phyloP scores from a whole-genome alignment of 345 rosid genomes.

The Brassica napus region DNA sequence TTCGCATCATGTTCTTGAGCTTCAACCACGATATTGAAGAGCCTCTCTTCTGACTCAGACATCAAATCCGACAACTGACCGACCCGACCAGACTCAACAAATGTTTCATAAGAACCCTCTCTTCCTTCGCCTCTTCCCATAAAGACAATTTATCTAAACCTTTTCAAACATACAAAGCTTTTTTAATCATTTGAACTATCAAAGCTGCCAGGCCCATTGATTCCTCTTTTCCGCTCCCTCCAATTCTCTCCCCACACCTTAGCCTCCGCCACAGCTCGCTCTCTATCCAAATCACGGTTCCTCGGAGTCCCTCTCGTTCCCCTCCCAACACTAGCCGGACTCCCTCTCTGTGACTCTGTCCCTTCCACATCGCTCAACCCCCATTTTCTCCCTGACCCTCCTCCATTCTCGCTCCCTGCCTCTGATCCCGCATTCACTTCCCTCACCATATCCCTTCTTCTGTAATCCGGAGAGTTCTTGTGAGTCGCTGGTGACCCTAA shows the following conservation, averaged over 20 bases:
- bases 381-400: constrained; percentile 87
- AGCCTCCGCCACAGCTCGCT: constrained; percentile 95
- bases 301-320: constrained; percentile 71
- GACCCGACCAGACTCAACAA: constrained; percentile 30
- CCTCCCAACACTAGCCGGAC: constrained; percentile 67
- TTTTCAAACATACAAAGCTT: constrained; percentile 20
- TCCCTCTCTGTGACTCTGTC: constrained; percentile 68
- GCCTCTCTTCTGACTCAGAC: constrained; percentile 35
- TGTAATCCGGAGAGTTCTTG: constrained; percentile 83
- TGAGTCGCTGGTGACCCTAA: constrained; percentile 73
- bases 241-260: constrained; percentile 99
- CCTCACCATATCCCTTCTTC: constrained; percentile 65
- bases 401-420: constrained; percentile 62
- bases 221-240: constrained; percentile 85
- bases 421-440: constrained; percentile 58
- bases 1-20: constrained; percentile 13
- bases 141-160: constrained; percentile 16
- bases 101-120: constrained; percentile 25
- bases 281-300: constrained; percentile 86
- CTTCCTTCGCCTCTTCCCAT: constrained; percentile 18
- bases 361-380: constrained; percentile 61
- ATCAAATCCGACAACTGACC: constrained; percentile 34
- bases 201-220: constrained; percentile 57
- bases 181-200: constrained; percentile 66
- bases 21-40: constrained; percentile 39